These are phyloP conservation scores for Rhizoclosmatium hyalinum DNA, from an alignment of 371 early-diverging fungal genomes.

Conservation along the genomic window DNA sequence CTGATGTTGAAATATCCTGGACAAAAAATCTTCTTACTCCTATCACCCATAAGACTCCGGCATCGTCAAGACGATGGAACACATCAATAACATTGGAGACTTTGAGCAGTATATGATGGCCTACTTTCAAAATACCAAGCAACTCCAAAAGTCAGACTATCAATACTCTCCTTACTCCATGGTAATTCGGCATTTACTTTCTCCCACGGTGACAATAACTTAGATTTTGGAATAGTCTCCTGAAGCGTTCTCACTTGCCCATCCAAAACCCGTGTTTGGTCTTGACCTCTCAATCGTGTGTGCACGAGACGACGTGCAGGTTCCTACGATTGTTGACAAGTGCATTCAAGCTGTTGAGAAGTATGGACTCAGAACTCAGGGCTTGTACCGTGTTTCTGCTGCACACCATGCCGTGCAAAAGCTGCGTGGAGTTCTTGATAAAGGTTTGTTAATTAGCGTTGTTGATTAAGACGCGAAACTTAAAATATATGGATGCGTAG, in stretches of 20 bases:
- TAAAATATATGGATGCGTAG: constrained; percentile 15
- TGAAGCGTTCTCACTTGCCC: constrained; percentile 62
- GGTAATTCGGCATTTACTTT: constrained; percentile 14
- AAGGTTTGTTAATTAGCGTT: constrained; percentile 46
- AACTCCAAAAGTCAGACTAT: constrained; percentile 43
- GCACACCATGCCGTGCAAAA: constrained; percentile 71
- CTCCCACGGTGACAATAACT: background rate
- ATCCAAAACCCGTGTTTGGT: constrained; percentile 75
- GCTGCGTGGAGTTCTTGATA: constrained; percentile 73
- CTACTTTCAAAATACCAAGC: constrained; percentile 36
- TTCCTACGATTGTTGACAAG: constrained; percentile 76
- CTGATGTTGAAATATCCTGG: background rate
- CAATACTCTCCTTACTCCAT: constrained; percentile 42
- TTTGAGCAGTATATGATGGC: constrained; percentile 41
- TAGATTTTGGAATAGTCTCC: constrained; percentile 50
- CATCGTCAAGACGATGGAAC: constrained; percentile 52
- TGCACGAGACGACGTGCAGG: constrained; percentile 68
- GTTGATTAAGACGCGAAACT: background rate
- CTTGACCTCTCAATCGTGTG: constrained; percentile 64
- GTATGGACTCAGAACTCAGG: constrained; percentile 59
- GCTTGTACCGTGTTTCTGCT: constrained; percentile 87
- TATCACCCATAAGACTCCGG: constrained; percentile 23
- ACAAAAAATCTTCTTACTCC: background rate
- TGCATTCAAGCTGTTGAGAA: constrained; percentile 80
- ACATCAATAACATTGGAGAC: constrained; percentile 60